phyloP scores from a whole-genome alignment of 257 asterid genomes.

The Schizonepeta tenuifolia region DNA sequence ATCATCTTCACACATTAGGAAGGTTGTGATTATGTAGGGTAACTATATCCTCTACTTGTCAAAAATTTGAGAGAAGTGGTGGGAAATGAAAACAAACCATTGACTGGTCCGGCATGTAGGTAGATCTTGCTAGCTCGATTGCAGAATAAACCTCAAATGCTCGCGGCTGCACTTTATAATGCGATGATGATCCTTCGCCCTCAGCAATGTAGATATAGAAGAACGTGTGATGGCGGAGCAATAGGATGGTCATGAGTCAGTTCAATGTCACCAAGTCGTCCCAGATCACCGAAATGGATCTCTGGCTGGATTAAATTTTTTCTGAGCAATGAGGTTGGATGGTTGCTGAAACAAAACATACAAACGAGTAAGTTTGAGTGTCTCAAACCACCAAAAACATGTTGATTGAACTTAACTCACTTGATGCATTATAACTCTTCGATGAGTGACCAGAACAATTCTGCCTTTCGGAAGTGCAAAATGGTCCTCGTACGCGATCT shows the following conservation, averaged over 20 bases:
- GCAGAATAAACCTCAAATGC: slow-evolving; percentile 82
- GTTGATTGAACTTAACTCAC: slow-evolving; percentile 51
- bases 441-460: slow-evolving; percentile 77
- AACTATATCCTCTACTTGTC: background rate
- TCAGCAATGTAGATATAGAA: slow-evolving; percentile 69
- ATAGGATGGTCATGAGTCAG: slow-evolving; percentile 67
- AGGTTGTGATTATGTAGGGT: too few species aligned
- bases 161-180: slow-evolving; percentile 75
- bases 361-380: slow-evolving; percentile 25
- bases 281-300: slow-evolving; percentile 96
- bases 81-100: slow-evolving; percentile 51
- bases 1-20: background rate
- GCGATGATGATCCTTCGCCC: slow-evolving; percentile 76
- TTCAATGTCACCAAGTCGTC: slow-evolving; percentile 83
- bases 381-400: background rate
- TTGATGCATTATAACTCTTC: slow-evolving; percentile 80
- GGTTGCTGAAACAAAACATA: slow-evolving; percentile 73
- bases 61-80: slow-evolving; percentile 15
- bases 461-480: slow-evolving; percentile 89
- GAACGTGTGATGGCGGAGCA: slow-evolving; percentile 82
- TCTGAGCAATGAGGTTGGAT: slow-evolving; percentile 84
- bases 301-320: slow-evolving; percentile 86
- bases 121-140: slow-evolving; percentile 76
- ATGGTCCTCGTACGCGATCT: slow-evolving; percentile 96
- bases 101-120: slow-evolving; percentile 65